Percentiles rank a stretch among this genome's conserved stretches.
Evolutionary conservation across 1,284 basidiomycete species (phyloP).

Genomic region (Prillingera fragicola): DNA sequence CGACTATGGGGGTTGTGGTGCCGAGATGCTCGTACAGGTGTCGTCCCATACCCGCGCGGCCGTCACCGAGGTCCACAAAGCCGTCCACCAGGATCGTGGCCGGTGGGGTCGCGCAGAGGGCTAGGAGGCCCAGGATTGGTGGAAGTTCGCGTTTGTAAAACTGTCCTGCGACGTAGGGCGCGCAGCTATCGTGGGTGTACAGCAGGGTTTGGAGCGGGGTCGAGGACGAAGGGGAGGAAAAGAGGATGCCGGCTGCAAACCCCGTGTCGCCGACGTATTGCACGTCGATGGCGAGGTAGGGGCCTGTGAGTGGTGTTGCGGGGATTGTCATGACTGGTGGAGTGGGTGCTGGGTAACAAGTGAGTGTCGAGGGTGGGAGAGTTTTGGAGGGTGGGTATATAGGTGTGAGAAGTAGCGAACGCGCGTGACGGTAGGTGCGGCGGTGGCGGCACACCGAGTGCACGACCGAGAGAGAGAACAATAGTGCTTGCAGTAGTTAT

Average conservation of each 20-base stretch:
- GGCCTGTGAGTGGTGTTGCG: too few species aligned
- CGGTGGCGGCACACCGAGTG: too few species aligned
- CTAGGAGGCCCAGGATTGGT: background rate
- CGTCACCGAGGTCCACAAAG: constrained; percentile 4
- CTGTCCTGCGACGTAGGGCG: background rate
- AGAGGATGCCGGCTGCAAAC: constrained; percentile 1
- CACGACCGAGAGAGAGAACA: too few species aligned
- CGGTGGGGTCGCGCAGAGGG: background rate
- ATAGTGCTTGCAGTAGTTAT: too few species aligned
- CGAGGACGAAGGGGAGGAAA: background rate
- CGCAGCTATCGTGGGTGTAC: background rate
- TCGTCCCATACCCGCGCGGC: background rate
- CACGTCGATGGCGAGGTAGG: background rate
- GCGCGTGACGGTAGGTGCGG: too few species aligned
- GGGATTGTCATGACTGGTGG: too few species aligned
- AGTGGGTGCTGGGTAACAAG: too few species aligned
- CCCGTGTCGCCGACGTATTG: background rate
- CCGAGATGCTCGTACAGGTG: background rate
- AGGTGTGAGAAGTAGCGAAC: too few species aligned
- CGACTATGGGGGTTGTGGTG: background rate
- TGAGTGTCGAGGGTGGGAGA: too few species aligned
- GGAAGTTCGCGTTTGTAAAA: constrained; percentile 8
- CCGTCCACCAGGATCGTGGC: background rate
- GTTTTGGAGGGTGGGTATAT: too few species aligned
- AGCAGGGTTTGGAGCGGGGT: background rate